Base-by-base conservation (phyloP, 352 stramenopile species). In the Pythium scleroteichum region DNA sequence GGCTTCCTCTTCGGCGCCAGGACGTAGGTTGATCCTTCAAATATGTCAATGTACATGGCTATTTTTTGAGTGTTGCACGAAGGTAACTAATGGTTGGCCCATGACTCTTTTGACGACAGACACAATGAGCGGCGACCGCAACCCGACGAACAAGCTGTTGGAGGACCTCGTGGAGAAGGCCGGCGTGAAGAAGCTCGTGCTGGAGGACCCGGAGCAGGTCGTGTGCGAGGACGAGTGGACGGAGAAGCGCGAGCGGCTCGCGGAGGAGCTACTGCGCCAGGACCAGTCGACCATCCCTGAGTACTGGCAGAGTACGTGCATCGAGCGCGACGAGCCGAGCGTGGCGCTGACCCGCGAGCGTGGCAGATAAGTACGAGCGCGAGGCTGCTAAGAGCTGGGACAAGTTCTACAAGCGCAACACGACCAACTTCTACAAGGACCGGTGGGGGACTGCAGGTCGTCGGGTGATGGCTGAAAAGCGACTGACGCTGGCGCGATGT, bases 351-450 rank as follows among this genome's bases (percentile, higher is more conserved):
- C 55, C 27, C 54, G 32, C 16, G n/a, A 41, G 38, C 56, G 27
- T 59, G 22, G 33, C 49, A 85, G 78, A 78, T 10, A 94, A 95
- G 62, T 95, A 94, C 63, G 84, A 96, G 57, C 60, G 79, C 13
- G 79, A 96, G 33, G 86, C 90, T 0, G 79, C 82, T 45, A 88
- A 87, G 68, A 95, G 79, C 67, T 98, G 95, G 95, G 88, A 98
- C 69, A 85, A 88, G 60, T 98, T 98, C 72, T 98, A 98, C 74
- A 86, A 94, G 50, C 79, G 88, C 51, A 97, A 98, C 75, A 78
- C 82, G 45, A 97, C 80, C 52, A 96, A 97, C 57, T 98, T 98
- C 71, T 98, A 98, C 78, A 97, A 98, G 71, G 92, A 98, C 79
- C 69, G 90, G 63, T 88, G 42, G 20, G 60, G 29, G n/a, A n/a